Conservation (phyloP, 2,329 filamentous ascomycete species). For the Arthroderma uncinatum region DNA sequence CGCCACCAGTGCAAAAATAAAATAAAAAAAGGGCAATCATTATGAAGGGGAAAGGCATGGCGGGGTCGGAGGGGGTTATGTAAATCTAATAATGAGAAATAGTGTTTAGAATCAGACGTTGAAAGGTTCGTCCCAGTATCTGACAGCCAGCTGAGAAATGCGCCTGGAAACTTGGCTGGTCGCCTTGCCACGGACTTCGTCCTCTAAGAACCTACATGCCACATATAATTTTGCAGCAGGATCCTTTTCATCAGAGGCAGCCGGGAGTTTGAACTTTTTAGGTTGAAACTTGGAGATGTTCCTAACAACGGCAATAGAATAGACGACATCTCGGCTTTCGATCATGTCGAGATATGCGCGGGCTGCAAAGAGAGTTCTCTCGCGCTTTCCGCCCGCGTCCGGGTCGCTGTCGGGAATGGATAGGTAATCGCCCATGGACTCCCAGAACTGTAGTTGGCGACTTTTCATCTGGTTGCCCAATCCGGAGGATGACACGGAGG, state of each 20-base stretch:
- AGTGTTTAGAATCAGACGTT: constrained; percentile 15
- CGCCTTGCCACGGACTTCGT: constrained; percentile 56
- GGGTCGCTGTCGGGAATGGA: constrained; percentile 51
- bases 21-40: neutral
- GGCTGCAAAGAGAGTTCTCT: constrained; percentile 54
- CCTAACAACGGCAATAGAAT: constrained; percentile 72
- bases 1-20: neutral
- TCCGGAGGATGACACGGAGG: constrained; percentile 7
- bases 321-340: constrained; percentile 83
- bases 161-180: constrained; percentile 62
- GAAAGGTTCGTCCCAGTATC: constrained; percentile 37
- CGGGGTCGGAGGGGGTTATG: neutral
- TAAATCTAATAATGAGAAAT: constrained; percentile 8
- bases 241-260: constrained; percentile 53
- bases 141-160: constrained; percentile 55
- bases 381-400: constrained; percentile 45
- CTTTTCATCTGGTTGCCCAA: constrained; percentile 14
- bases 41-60: neutral
- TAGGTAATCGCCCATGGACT: constrained; percentile 60
- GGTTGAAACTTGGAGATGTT: constrained; percentile 51
- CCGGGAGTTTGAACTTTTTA: constrained; percentile 44
- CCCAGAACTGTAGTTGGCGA: constrained; percentile 73
- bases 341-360: constrained; percentile 63
- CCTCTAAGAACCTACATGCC: constrained; percentile 57
- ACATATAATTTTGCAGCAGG: constrained; percentile 56